Evolutionary conservation across 805 yeast genomes (phyloP), one percentile per base, ranked within the genome.

Genomic region (Ascoidea asiatica): DNA sequence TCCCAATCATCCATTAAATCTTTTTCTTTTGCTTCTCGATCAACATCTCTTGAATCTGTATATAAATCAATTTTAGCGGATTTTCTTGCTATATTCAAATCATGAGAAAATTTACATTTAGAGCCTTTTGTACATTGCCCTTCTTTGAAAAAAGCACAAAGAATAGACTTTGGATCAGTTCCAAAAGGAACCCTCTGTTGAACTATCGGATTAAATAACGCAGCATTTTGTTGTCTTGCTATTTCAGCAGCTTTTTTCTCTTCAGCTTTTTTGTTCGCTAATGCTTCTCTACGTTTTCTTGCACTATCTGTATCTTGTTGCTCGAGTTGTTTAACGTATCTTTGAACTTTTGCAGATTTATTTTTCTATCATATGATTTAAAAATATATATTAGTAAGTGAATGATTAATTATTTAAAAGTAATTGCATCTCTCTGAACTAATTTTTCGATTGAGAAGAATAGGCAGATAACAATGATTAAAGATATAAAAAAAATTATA

Each of bases 1-100:
- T 92, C 97, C 97, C 97, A 90, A 40, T 71, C 72, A 55, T 88
- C 97, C 96, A 90, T 88, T 4, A 92, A 85, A 63, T 92, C 97
- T 19, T 69, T 70, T 52, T 79, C 81, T 59, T 83, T 81, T 50
- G 65, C 66, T 38, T 53, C 53, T 46, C 69, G 74, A 7, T 63
- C 71, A 29, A 55, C 59, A 41, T 63, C 66, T 61, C 96, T 77
- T 37, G 80, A 87, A 66, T 92, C 98, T 8, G 92, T 79, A 66
- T 92, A 92, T 56, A 90, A 72, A 65, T 92, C 97, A 64, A 73
- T 88, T 79, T 92, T 92, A 42, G 74, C 85, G 33, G 82, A 85
- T 62, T 83, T 89, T 62, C 96, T 78, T 36, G 89, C 97, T 21
- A 86, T 74, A 48, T 75, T 72, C 58, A 85, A 63, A 60, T 92